Evolutionary conservation across 2,329 filamentous ascomycete genomes (phyloP), one percentile per base, ranked within the genome.

Genomic region (Daldinia sp.): DNA sequence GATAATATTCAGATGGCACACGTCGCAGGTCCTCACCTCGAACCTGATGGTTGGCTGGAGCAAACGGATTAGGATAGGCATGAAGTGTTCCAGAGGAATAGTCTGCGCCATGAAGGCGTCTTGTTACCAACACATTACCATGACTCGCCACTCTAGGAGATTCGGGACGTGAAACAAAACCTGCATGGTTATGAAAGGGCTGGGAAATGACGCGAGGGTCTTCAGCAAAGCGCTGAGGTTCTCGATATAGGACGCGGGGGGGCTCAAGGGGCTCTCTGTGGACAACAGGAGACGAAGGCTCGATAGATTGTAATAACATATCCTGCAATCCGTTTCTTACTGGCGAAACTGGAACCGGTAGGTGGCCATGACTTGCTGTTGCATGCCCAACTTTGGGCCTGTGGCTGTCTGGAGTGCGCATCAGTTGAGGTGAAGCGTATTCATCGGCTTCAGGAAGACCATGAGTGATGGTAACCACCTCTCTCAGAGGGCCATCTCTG

Each of bases 361-460:
- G 46, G 53, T 62, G 70, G 20, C 53, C 18, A 23, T 70, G 71
- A 63, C 30, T 60, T 41, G 54, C 48, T 48, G 50, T 42, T 58
- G 61, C 58, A 37, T 69, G 69, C 77, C 77, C 77, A 78, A 78
- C 77, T 78, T 78, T 78, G 76, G 77, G 75, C 30, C 64, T 68
- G 41, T 74, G 65, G 57, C 59, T 60, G 41, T 78, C 75, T 30
- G 69, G 67, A 23, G 74, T 59, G 58, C 73, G 72, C 50, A 74
- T 72, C 35, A 73, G 71, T 57, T 69, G 61, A 44, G 74, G 68
- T 35, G 62, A 59, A 35, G 58, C 63, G 30, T 67, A 63, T 18
- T 51, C 50, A 55, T 61, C 59, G 46, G 56, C 28, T 28, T 73
- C 70, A 20, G 65, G 33, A 41, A 59, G 42, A 56, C 33, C 56